Base-by-base conservation (phyloP, 495 filamentous ascomycete species). In the Aspergillus hancockii region DNA sequence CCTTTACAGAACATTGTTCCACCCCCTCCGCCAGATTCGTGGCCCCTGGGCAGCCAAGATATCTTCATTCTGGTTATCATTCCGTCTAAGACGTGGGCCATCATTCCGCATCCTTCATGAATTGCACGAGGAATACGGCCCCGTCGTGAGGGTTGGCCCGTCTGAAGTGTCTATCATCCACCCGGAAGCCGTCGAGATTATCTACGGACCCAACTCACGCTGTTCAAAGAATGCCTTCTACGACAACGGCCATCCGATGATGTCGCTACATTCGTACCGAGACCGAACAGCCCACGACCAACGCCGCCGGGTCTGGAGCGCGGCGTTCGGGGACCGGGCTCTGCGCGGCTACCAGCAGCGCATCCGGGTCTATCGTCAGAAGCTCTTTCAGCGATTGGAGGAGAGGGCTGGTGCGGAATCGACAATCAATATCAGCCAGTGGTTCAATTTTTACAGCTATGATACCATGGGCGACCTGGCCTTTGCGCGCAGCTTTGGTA, bases 381-480 rank as follows among this genome's bases (percentile, higher is more conserved):
- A 54, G 16, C 58, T 72, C 13, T n/a, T n/a, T n/a, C n/a, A n/a
- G n/a, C n/a, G n/a, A n/a, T n/a, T n/a, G n/a, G n/a, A n/a, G n/a
- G n/a, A n/a, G n/a, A n/a, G n/a, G n/a, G n/a, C n/a, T n/a, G n/a
- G n/a, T n/a, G n/a, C n/a, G n/a, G n/a, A n/a, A n/a, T n/a, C n/a
- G n/a, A n/a, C n/a, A n/a, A n/a, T n/a, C n/a, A 67, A 80, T 52
- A 57, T 70, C 18, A 57, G 58, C 18, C 31, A 68, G 23, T 74
- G 63, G 67, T 71, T 77, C 58, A 57, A 57, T 18, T 65, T 65
- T 46, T 78, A 68, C 54, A 63, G 50, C 47, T 78, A 70, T 52
- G 76, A 79, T 45, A 56, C 74, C 13, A 75, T 79, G 73, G 75
- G 76, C 49, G 73, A 78, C 12, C 55, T 76, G 6, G 70, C 71